phyloP scores from a whole-genome alignment of 352 stramenopile genomes.

The Phytopythium oedochilum region DNA sequence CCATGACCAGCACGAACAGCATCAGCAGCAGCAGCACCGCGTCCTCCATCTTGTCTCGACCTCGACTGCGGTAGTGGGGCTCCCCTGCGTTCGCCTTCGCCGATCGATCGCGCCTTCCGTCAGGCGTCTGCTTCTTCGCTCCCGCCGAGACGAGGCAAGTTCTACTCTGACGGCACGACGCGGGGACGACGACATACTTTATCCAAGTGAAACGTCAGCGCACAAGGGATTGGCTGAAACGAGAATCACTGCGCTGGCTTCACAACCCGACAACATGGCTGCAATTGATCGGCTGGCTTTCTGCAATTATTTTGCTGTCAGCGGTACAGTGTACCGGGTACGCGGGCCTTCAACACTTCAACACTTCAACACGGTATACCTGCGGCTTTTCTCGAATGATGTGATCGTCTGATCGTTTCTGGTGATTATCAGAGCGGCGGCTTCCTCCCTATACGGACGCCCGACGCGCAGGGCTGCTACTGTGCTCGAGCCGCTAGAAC shows the following conservation, averaged over 20 bases:
- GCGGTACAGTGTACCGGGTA: too few relatives aligned
- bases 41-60: conserved; percentile 60
- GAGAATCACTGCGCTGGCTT: neutral
- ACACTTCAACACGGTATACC: too few relatives aligned
- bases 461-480: neutral
- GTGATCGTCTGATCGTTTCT: too few relatives aligned
- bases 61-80: too few relatives aligned
- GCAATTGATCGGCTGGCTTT: too few relatives aligned
- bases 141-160: conserved; percentile 6
- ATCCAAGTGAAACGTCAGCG: neutral
- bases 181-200: neutral
- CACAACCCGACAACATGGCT: neutral
- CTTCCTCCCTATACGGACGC: neutral
- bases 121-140: neutral
- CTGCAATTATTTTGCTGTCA: too few relatives aligned
- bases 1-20: conserved; percentile 86
- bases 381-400: too few relatives aligned
- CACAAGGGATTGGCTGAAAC: neutral
- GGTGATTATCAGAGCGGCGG: too few relatives aligned
- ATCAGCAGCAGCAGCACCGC: conserved; percentile 78
- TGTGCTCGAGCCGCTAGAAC: too few relatives aligned
- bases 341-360: too few relatives aligned
- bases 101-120: neutral
- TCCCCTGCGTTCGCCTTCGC: conserved; percentile 6
- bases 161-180: neutral